Base-by-base conservation (phyloP, 768 basidiomycete species). In the Auricularia heimuer region DNA sequence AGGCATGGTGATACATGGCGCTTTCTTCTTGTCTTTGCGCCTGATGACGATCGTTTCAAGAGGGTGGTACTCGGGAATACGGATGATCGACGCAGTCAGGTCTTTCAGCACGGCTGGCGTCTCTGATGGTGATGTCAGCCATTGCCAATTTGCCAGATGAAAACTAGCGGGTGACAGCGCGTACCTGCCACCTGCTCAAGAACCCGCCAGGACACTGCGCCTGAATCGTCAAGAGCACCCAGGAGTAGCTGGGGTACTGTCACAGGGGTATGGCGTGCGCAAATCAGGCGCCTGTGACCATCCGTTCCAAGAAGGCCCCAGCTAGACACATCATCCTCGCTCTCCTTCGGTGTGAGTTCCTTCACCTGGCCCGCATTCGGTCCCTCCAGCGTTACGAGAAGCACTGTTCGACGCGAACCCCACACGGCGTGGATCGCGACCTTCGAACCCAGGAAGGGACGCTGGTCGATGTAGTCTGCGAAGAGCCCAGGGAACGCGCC, bases 401-500 rank as follows among this genome's bases (percentile, higher is more conserved):
- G 67, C 29, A 88, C 70, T 0, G 82, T 83, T 0, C 75, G 73
- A 8, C 83, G 77, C 0, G 85, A 85, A 0, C 82, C 79, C 83
- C 83, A 86, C 21, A 77, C 71, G 0, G 85, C 84, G 18, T 80
- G 75, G 3, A 80, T 70, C n/a, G 83, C 72, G 18, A 87, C 64
- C 29, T 62, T 44, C 7, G 71, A 62, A 4, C 65, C 61, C 18
- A 83, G 66, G 68, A 82, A 81, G 0, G 83, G 79, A 1, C 70
- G 72, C 0, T 75, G 47, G 0, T 79, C 72, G 18, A 89, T 73
- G 66, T 79, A 80, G 18, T 82, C 76, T 4, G 82, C 77, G 67
- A 84, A 90, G 1, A 90, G 73, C 0, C 89, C 88, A 0, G 88
- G 88, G 72, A 89, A 90, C 4, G 24, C 63, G 0, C 75, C 78